Conservation (phyloP, 139 green algal species). For the Microglena sp. region DNA sequence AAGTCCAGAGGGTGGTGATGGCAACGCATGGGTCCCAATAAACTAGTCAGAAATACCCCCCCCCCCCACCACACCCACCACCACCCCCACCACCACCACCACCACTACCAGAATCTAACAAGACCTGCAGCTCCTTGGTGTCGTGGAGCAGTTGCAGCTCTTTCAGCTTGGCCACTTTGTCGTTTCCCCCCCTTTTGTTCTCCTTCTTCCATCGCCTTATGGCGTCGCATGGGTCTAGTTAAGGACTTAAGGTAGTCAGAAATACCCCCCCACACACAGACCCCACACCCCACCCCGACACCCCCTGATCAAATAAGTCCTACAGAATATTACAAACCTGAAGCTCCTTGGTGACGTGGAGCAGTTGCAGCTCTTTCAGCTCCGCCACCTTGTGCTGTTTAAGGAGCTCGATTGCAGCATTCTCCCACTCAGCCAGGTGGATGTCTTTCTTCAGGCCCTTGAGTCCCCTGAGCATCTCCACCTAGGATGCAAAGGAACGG, state of each 20-base stretch:
- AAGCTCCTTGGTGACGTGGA: slow-evolving; percentile 36
- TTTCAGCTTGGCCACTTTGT: background rate
- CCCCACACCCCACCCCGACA: background rate
- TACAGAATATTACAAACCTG: too few relatives aligned
- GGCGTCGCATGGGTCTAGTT: background rate
- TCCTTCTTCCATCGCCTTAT: too few relatives aligned
- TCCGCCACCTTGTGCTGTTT: slow-evolving; percentile 8
- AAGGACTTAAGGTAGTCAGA: background rate
- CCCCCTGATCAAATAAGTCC: too few relatives aligned
- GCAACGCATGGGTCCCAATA: background rate
- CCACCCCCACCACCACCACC: background rate
- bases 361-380: slow-evolving; percentile 28
- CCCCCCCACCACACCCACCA: background rate
- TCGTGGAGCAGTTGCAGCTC: background rate
- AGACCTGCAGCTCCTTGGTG: too few relatives aligned
- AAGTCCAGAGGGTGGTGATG: background rate
- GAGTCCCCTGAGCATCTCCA: slow-evolving; percentile 14
- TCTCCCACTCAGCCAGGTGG: slow-evolving; percentile 16
- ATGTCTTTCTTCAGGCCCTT: slow-evolving; percentile 6
- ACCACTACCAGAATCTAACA: background rate
- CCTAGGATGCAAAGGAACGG: slow-evolving; percentile 8
- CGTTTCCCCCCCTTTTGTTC: too few relatives aligned
- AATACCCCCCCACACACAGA: background rate
- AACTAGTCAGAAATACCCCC: background rate
- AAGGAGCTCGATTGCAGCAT: slow-evolving; percentile 4